Base-by-base conservation (phyloP, 306 rosid genomes). In the Notholithocarpus densiflorus region DNA sequence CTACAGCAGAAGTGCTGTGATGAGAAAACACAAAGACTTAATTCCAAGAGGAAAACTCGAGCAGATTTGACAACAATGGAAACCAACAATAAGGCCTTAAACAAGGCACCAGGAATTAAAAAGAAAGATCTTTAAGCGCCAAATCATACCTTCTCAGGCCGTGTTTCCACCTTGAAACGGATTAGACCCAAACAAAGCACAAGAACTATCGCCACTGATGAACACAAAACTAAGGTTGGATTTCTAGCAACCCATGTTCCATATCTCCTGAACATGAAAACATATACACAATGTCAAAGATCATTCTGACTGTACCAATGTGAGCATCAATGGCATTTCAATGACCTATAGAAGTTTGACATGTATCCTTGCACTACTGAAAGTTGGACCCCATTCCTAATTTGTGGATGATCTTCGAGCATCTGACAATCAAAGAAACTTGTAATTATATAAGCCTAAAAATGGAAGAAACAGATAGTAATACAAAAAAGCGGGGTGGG, bases 311-410 rank as follows among this genome's bases (percentile, higher is more conserved):
- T 68, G 60, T 70, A 75, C 65, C 54, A 29, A 82, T n/a, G 56
- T 69, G 24, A 72, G 82, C 21, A 73, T 71, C 70, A 65, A 82
- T 77, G 19, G 82, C 74, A 79, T 15, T 76, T 69, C 54, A 81
- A 56, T 83, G 81, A 92, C 99, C 97, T 90, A 86, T 81, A 95
- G 88, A 88, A 86, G 51, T 76, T 91, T 79, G 97, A 89, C 94
- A 95, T 90, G 80, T 91, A 93, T 82, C 94, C 90, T 84, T 95
- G 99, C 75, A 95, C 99, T 45, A 92, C 80, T 73, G 99, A 93
- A 74, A 95, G 97, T 61, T 73, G 89, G 79, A 93, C 88, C 70
- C 82, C 80, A 54, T 78, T 84, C 84, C 88, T 84, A 51, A 79
- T 79, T 71, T 88, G 92, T 56, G 82, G 59, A 84, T 79, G 88